These are phyloP conservation scores for Grosmannia clavigera DNA, from an alignment of 2,329 filamentous ascomycete species.

Conservation along the genomic window DNA sequence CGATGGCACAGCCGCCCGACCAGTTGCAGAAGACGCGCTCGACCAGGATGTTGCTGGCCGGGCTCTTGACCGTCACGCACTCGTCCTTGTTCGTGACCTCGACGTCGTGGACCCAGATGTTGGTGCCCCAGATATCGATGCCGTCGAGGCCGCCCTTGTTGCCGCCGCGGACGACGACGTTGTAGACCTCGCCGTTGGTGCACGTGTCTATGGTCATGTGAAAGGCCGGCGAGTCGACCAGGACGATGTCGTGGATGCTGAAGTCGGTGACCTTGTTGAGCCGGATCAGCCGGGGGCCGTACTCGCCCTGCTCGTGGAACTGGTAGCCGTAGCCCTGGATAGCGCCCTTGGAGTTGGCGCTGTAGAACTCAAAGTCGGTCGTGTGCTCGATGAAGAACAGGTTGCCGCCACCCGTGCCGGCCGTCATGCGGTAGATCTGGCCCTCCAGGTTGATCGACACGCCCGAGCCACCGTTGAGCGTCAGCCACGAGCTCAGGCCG, in stretches of 20 bases:
- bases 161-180: slow-evolving; percentile 37
- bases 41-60: slow-evolving; percentile 40
- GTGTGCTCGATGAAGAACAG: slow-evolving; percentile 15
- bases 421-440: slow-evolving; percentile 9
- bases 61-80: slow-evolving; percentile 23
- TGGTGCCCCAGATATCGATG: slow-evolving; percentile 39
- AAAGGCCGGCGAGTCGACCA: slow-evolving; percentile 26
- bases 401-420: slow-evolving; percentile 11
- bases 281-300: slow-evolving; percentile 32
- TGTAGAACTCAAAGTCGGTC: slow-evolving; percentile 36
- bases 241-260: slow-evolving; percentile 33
- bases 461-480: slow-evolving; percentile 8
- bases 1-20: slow-evolving; percentile 43
- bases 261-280: slow-evolving; percentile 30
- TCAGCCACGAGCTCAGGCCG: slow-evolving; percentile 13
- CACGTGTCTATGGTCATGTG: slow-evolving; percentile 20
- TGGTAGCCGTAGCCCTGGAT: slow-evolving; percentile 37
- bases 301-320: slow-evolving; percentile 23
- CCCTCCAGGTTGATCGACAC: slow-evolving; percentile 12
- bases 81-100: slow-evolving; percentile 52
- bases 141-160: slow-evolving; percentile 41
- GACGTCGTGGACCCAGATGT: slow-evolving; percentile 47
- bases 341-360: slow-evolving; percentile 27
- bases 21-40: slow-evolving; percentile 51
- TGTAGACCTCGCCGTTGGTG: slow-evolving; percentile 39